A percentile compares a stretch with the other conserved stretches of the same genome.
Conservation (phyloP, 2,329 filamentous ascomycete genomes). For the Penicillium psychrosexuale region DNA sequence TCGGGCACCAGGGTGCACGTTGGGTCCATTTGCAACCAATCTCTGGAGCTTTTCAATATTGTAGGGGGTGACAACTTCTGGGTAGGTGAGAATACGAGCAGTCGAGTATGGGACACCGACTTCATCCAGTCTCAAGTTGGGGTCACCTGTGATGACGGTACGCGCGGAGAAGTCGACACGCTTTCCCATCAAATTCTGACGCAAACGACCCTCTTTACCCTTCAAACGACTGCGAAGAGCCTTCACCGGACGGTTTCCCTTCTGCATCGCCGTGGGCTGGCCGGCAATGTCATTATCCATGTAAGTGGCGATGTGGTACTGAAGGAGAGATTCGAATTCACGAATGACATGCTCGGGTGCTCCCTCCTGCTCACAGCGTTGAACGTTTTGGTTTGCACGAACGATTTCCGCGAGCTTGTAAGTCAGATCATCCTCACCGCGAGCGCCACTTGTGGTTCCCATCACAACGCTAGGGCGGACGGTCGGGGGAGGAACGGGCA, state of each 20-base stretch:
- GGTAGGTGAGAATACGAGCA: constrained; percentile 88
- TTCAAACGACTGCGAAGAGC: constrained; percentile 95
- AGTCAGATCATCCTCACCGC: constrained; percentile 97
- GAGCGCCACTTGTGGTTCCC: constrained; percentile 86
- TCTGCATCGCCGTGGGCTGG: constrained; percentile 89
- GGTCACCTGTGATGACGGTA: constrained; percentile 99
- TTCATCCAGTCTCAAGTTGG: constrained; percentile 92
- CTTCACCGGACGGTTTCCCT: constrained; percentile 94
- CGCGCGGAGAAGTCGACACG: constrained; percentile 98
- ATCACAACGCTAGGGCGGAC: constrained; percentile 97
- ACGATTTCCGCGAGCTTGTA: constrained; percentile 99
- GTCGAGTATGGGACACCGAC: constrained; percentile 95
- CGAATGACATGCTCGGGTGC: constrained; percentile 85
- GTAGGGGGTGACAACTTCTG: constrained; percentile 95
- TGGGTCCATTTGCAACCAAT: constrained; percentile 88
- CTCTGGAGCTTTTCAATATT: constrained; percentile 91
- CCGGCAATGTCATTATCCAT: constrained; percentile 99
- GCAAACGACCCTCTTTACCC: constrained; percentile 96
- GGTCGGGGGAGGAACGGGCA: constrained; percentile 91
- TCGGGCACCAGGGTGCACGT: constrained; percentile 91
- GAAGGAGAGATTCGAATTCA: constrained; percentile 87
- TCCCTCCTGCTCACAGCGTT: constrained; percentile 84
- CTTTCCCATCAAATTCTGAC: constrained; percentile 99
- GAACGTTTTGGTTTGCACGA: constrained; percentile 91
- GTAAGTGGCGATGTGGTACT: constrained; percentile 97